Conservation (phyloP, 805 yeast genomes). For the Torulaspora microellipsoides region DNA sequence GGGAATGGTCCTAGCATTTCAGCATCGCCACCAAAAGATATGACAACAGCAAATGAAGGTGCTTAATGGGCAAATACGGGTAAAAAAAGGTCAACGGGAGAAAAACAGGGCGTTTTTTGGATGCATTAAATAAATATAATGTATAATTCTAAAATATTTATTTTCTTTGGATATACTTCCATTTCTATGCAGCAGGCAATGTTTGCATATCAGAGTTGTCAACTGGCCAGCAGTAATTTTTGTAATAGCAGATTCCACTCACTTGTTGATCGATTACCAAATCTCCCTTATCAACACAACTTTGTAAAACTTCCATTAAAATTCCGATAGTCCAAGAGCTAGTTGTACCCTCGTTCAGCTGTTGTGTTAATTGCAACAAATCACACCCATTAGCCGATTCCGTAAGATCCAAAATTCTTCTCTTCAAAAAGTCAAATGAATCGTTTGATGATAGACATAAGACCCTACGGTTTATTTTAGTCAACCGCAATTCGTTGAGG, state of each 20-base stretch:
- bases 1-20: conserved; percentile 13
- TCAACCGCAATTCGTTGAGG: conserved; percentile 42
- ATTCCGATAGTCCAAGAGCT: conserved; percentile 66
- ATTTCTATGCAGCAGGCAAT: background rate
- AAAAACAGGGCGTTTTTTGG: no score
- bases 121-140: background rate
- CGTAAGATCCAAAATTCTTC: conserved; percentile 26
- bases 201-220: background rate
- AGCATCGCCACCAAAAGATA: conserved; percentile 16
- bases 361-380: conserved; percentile 25
- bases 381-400: conserved; percentile 28
- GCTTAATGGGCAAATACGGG: background rate
- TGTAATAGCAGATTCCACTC: conserved; percentile 60
- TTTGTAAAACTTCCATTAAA: conserved; percentile 57
- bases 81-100: no score
- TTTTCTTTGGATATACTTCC: no score
- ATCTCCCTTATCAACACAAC: conserved; percentile 52
- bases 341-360: conserved; percentile 24
- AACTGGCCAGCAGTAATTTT: conserved; percentile 39
- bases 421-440: conserved; percentile 31
- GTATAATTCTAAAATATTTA: background rate
- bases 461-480: conserved; percentile 36
- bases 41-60: conserved; percentile 2
- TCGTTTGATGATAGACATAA: conserved; percentile 31
- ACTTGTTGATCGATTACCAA: conserved; percentile 65